Evolutionary conservation across 106 monocot genomes (phyloP).

Genomic region (Dioscorea zingiberensis): DNA sequence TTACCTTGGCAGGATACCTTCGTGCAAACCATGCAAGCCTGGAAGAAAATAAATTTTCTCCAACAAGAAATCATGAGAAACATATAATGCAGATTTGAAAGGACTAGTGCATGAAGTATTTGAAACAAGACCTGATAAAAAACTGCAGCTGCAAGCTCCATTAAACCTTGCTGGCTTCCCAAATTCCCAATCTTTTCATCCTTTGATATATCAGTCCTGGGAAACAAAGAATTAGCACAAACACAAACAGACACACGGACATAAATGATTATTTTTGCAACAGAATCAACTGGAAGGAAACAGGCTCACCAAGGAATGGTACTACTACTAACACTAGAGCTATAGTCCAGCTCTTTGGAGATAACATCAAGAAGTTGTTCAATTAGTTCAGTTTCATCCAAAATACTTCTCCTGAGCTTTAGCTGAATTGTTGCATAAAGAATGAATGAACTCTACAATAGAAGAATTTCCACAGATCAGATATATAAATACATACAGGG

Average conservation of each 20-base stretch:
- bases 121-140: slow-evolving; percentile 62
- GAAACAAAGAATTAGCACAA: slow-evolving; percentile 13
- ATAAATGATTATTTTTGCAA: not conserved
- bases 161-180: slow-evolving; percentile 36
- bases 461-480: slow-evolving; percentile 4
- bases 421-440: slow-evolving; percentile 57
- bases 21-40: slow-evolving; percentile 47
- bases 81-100: not conserved
- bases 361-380: slow-evolving; percentile 71
- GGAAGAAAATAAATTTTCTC: slow-evolving; percentile 3
- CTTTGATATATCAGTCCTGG: slow-evolving; percentile 50
- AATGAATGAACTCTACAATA: slow-evolving; percentile 56
- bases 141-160: slow-evolving; percentile 72
- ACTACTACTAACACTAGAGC: slow-evolving; percentile 24
- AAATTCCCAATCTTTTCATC: slow-evolving; percentile 59
- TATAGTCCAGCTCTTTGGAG: slow-evolving; percentile 68
- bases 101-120: not conserved
- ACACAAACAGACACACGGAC: too few relatives aligned
- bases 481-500: not conserved
- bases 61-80: too few relatives aligned
- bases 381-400: slow-evolving; percentile 31
- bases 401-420: slow-evolving; percentile 40
- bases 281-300: slow-evolving; percentile 5
- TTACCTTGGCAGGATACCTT: slow-evolving; percentile 33
- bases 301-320: slow-evolving; percentile 22